phyloP scores from a whole-genome alignment of 768 basidiomycete genomes.

The Hygrocybe punicea region DNA sequence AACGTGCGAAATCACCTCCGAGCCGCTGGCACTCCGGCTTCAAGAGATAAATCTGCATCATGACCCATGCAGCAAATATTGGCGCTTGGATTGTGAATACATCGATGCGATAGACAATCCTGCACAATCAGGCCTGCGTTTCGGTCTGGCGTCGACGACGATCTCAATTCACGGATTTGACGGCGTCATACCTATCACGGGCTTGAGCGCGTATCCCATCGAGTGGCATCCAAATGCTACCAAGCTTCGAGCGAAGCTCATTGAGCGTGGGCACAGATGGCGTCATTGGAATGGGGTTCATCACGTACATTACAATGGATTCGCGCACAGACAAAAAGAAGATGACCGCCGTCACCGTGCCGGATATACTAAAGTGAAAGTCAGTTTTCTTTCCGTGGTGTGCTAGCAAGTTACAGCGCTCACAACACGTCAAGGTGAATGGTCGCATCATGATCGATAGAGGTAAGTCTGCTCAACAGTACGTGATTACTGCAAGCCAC shows the following conservation, averaged over 20 bases:
- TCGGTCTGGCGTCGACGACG: slow-evolving; percentile 21
- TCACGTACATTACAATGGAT: too few species aligned
- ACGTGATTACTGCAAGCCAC: not conserved
- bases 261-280: slow-evolving; percentile 56
- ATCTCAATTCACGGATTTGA: slow-evolving; percentile 43
- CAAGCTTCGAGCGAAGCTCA: slow-evolving; percentile 39
- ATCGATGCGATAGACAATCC: slow-evolving; percentile 47
- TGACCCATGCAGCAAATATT: slow-evolving; percentile 40
- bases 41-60: slow-evolving; percentile 39
- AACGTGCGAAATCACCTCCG: slow-evolving; percentile 38
- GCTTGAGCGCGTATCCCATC: slow-evolving; percentile 51
- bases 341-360: too few species aligned
- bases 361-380: too few species aligned
- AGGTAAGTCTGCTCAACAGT: slow-evolving; percentile 31
- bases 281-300: slow-evolving; percentile 32
- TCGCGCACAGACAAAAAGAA: too few species aligned
- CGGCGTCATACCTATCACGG: slow-evolving; percentile 49
- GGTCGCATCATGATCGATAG: slow-evolving; percentile 62
- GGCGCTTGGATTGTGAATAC: slow-evolving; percentile 39
- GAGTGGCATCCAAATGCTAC: slow-evolving; percentile 46
- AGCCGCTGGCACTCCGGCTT: slow-evolving; percentile 51
- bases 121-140: not conserved
- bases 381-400: too few species aligned
- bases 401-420: too few species aligned
- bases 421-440: too few species aligned